Percentiles rank a stretch among this genome's conserved stretches.
Evolutionary conservation across 2,329 filamentous ascomycete species (phyloP).

Genomic region (Cladosporium sp.): DNA sequence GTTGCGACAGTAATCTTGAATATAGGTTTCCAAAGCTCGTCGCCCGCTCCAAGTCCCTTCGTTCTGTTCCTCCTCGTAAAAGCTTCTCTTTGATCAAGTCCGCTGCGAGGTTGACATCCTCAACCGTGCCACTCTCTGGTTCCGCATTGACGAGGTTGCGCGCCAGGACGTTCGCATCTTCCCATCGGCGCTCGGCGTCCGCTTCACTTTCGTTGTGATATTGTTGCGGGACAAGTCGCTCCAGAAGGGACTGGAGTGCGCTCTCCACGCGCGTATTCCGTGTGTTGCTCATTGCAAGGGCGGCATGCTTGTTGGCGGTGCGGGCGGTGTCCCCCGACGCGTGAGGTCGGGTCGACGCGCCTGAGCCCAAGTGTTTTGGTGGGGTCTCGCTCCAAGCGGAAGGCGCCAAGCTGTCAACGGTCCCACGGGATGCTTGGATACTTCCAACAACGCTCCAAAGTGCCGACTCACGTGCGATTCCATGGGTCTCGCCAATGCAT

Average conservation of each 20-base stretch:
- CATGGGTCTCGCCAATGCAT: too few relatives aligned
- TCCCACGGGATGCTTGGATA: neutral
- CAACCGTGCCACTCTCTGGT: conserved; percentile 44
- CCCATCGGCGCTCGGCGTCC: conserved; percentile 61
- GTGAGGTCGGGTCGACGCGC: conserved; percentile 5
- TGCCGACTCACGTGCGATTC: too few relatives aligned
- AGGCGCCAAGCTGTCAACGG: neutral
- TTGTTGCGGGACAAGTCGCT: conserved; percentile 60
- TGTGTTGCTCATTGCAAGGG: conserved; percentile 10
- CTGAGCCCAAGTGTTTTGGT: conserved; percentile 5
- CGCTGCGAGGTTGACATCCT: conserved; percentile 83
- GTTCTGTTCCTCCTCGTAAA: conserved; percentile 35
- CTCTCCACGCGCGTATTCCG: conserved; percentile 60
- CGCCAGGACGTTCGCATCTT: conserved; percentile 51
- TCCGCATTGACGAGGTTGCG: conserved; percentile 40
- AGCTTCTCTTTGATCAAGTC: conserved; percentile 88
- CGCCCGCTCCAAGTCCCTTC: conserved; percentile 55
- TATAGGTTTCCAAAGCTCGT: conserved; percentile 86
- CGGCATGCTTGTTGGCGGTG: conserved; percentile 2
- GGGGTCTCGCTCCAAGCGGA: neutral
- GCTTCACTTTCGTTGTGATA: conserved; percentile 61
- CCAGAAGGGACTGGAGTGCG: conserved; percentile 72
- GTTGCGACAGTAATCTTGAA: conserved; percentile 79
- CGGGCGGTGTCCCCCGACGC: neutral
- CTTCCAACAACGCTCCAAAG: too few relatives aligned